Base-by-base conservation (phyloP, 2,329 filamentous ascomycete genomes). In the Mycosphaerella sp. region DNA sequence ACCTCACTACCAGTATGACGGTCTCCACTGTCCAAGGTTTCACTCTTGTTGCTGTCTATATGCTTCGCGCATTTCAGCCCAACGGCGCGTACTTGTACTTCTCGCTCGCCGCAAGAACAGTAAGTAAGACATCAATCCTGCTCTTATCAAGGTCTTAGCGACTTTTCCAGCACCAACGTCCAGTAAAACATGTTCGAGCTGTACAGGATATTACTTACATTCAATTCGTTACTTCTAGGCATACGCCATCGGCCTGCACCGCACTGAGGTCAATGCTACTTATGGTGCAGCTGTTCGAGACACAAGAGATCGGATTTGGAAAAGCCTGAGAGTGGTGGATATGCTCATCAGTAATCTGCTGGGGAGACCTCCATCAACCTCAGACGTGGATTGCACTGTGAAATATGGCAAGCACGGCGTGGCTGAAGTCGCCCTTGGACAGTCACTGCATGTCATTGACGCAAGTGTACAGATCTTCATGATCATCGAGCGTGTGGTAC, bases 11-110 rank as follows among this genome's bases (percentile, higher is more conserved):
- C 49, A 75, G 73, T 13, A 75, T 76, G 48, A 76, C 73, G 48
- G 68, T 77, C 2, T 66, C 72, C 41, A 77, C 74, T 0, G 75
- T 79, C 2, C 75, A 78, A 57, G 75, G 74, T 1, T 78, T 77
- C 57, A 66, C 74, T 5, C 58, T 78, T 13, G 70, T 78, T n/a
- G 71, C 75, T 0, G 70, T 78, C 55, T 78, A 73, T 57, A 75
- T 78, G 73, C 66, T 79, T 2, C 67, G 75, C 25, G 73, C 73
- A 9, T 77, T 73, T 50, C 72, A 76, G 39, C 73, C 75, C 9
- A 79, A 79, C 52, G 75, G 74, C 1, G 75, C 75, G 5, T 78
- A 76, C 49, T 70, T 78, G 58, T 74, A 77, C 42, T 71, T 78
- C 14, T 59, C 59, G 12, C 68, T 78, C 48, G 75, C 76, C n/a